phyloP scores from a whole-genome alignment of 208 protist genomes.

The Acanthamoeba rhysodes region DNA sequence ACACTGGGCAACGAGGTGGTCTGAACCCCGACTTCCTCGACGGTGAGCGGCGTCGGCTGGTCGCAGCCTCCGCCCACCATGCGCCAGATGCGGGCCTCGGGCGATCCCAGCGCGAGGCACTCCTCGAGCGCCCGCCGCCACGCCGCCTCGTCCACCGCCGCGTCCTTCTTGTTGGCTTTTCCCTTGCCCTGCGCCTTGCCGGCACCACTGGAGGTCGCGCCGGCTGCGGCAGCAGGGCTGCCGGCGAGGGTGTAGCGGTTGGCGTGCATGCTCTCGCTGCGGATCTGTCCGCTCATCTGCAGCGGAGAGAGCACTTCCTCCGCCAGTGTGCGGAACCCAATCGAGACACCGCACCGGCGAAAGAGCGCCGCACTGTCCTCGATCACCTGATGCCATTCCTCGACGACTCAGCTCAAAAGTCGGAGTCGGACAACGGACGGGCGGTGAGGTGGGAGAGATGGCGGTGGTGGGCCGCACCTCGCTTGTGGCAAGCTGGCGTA shows the following conservation, averaged over 20 bases:
- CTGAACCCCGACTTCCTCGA: constrained; percentile 48
- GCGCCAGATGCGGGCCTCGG: constrained; percentile 63
- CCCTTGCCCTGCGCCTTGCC: not conserved
- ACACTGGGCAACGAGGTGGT: not conserved
- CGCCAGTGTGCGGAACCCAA: not conserved
- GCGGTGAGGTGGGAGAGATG: not conserved
- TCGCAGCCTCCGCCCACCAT: constrained; percentile 55
- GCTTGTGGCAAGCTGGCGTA: not conserved
- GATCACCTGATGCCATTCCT: not conserved
- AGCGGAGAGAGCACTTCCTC: constrained; percentile 51
- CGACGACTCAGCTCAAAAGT: not conserved
- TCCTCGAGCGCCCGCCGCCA: constrained; percentile 32
- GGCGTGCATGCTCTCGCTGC: not conserved
- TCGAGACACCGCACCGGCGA: not conserved
- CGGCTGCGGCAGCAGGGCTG: too few species aligned
- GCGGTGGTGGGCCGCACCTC: not conserved
- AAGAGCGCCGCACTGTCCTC: constrained; percentile 40
- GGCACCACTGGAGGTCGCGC: not conserved
- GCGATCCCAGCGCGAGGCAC: constrained; percentile 11
- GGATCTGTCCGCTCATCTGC: constrained; percentile 47
- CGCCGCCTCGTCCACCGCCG: not conserved
- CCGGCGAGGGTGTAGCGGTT: constrained; percentile 41
- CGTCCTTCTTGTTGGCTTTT: not conserved
- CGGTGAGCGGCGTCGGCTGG: not conserved
- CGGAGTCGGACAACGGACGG: too few species aligned